Evolutionary conservation across 345 rosid genomes (phyloP).

Genomic region (Noccaea caerulescens): DNA sequence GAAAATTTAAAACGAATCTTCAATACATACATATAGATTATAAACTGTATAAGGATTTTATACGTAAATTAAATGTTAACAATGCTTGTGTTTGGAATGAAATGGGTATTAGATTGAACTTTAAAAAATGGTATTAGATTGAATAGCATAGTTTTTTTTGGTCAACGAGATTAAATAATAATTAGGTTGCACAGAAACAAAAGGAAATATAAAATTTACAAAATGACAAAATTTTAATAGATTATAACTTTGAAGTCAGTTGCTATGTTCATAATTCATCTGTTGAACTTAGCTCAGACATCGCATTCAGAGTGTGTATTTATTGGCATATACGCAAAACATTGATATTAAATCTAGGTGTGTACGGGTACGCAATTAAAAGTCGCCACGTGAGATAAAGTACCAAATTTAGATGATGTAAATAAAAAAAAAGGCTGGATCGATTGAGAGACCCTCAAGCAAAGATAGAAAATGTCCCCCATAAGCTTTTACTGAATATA

Average conservation of each 20-base stretch:
- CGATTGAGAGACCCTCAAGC: constrained; percentile 40
- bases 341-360: constrained; percentile 21
- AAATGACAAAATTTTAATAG: constrained; percentile 26
- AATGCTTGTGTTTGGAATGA: background rate
- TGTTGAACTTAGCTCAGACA: constrained; percentile 39
- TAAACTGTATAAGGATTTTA: background rate
- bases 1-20: too few relatives aligned
- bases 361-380: constrained; percentile 22
- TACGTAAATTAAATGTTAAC: background rate
- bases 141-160: background rate
- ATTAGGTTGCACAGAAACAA: constrained; percentile 28
- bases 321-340: constrained; percentile 25
- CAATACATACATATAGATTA: too few relatives aligned
- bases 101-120: background rate
- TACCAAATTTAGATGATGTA: constrained; percentile 32
- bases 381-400: constrained; percentile 36
- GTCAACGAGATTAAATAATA: constrained; percentile 22
- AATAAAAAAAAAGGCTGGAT: constrained; percentile 25
- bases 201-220: constrained; percentile 1
- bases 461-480: constrained; percentile 23
- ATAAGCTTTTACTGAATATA: constrained; percentile 15
- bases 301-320: constrained; percentile 43
- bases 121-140: background rate
- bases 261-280: constrained; percentile 40
- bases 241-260: constrained; percentile 34